Conservation (phyloP, 805 yeast species). For the Candida alai region DNA sequence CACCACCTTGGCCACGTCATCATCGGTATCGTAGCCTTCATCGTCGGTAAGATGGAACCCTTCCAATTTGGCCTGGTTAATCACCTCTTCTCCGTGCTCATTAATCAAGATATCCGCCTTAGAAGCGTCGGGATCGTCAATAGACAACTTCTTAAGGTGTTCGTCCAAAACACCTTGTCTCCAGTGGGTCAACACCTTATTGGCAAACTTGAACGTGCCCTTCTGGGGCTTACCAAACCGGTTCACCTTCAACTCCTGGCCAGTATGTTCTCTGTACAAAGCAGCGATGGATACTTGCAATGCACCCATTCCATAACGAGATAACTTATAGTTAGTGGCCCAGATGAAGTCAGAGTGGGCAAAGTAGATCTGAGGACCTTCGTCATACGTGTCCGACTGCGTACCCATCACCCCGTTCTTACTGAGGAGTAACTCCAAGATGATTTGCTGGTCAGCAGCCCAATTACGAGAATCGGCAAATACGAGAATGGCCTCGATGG, state of each 20-base stretch:
- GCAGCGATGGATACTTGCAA: constrained; percentile 86
- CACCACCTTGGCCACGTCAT: constrained; percentile 19
- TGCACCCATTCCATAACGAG: constrained; percentile 94
- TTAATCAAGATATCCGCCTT: constrained; percentile 41
- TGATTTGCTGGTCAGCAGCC: constrained; percentile 92
- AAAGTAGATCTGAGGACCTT: constrained; percentile 80
- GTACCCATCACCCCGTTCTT: constrained; percentile 86
- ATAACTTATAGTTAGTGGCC: constrained; percentile 82
- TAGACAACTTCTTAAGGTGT: constrained; percentile 55
- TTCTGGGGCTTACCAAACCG: constrained; percentile 89
- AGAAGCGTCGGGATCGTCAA: constrained; percentile 40
- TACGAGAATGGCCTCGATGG: constrained; percentile 78
- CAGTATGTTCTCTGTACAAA: constrained; percentile 78
- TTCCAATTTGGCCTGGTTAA: constrained; percentile 41
- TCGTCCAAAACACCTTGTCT: constrained; percentile 73
- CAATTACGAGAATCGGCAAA: constrained; percentile 91
- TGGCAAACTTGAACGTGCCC: constrained; percentile 82
- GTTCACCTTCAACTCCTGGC: constrained; percentile 71
- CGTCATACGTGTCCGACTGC: constrained; percentile 59
- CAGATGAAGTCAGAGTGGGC: constrained; percentile 92
- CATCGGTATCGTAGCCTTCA: constrained; percentile 30
- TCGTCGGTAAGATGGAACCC: constrained; percentile 26
- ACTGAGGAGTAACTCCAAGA: constrained; percentile 73
- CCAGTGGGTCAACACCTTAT: constrained; percentile 73
- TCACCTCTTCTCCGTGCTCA: constrained; percentile 42